Evolutionary conservation across 768 basidiomycete genomes (phyloP), one percentile per base, ranked within the genome.

Genomic region (Pilatotrama ljubarskyi): DNA sequence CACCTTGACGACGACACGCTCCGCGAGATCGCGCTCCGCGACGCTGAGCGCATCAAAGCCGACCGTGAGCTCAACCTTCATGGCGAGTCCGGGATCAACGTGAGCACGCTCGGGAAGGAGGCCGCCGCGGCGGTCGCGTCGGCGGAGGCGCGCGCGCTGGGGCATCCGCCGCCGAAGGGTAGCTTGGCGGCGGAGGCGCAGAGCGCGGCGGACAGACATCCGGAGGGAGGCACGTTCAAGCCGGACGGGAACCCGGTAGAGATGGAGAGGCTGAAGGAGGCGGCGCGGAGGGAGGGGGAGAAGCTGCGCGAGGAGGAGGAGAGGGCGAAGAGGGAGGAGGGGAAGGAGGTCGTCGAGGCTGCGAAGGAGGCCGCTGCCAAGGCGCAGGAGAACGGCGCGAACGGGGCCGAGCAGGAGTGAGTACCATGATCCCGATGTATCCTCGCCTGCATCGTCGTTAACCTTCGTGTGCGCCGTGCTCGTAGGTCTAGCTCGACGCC

Each of bases 11-110:
- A 66, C 29, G 66, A 63, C 4, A 51, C 60, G 18, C 58, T 70
- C 29, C 59, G 61, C 37, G 67, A 65, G 53, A 64, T 66, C 18
- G 69, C 69, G 25, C 41, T 65, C 18, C 62, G 59, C 18, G 69
- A 70, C 40, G 69, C 69, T 5, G 69, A 68, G 61, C 57, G 64
- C n/a, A 70, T 70, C 64, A 68, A 66, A 63, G 69, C 69, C 17
- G 66, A 64, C 35, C 66, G 69, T 32, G 69, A 67, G 36, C 41
- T 66, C 26, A 64, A 64, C 63, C 32, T 63, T 17, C 59, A 61
- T 38, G 62, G 55, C 13, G 59, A 58, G 35, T 10, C 29, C 29
- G 29, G 29, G 5, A 53, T 61, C 22, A 61, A 61, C 49, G 62
- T 59, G 26, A 63, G 62, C 62, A 59, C 62, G 15, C 18, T 63